Base-by-base conservation (phyloP, 2,329 filamentous ascomycete species). In the Rhynchosporium secalis region DNA sequence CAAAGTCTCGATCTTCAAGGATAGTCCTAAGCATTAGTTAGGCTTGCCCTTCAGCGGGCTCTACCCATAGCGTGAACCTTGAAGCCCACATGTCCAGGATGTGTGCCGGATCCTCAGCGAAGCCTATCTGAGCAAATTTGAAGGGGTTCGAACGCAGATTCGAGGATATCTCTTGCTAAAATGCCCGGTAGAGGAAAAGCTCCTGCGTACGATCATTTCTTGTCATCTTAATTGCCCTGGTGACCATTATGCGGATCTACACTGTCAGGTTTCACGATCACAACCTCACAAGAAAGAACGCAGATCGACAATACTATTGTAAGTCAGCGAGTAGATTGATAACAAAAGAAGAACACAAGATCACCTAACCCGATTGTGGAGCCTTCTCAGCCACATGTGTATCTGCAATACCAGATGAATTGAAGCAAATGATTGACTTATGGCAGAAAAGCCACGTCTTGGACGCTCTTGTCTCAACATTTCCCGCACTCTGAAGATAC, bases 1-100 rank as follows among this genome's bases (percentile, higher is more conserved):
- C 51, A 26, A 54, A 54, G 51, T 28, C 51, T 54, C 51, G 51
- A 54, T 54, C 51, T 20, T 28, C 33, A 36, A n/a, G n/a, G 3
- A 54, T 38, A 40, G 10, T 54, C 33, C 51, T 41, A n/a, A 8
- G 7, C 43, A 8, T 13, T n/a, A n/a, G 7, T 29, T 26, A 52
- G 48, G 33, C 15, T n/a, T 54, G 33, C 33, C n/a, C 51, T 15
- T 9, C 36, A 41, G 40, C 33, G 49, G 49, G 31, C 49, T n/a
- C 49, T 52, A 52, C 31, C 31, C 48, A 31, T 52, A 52, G 48
- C 36, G 31, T 31, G 48, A 52, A 52, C 31, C 31, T 31, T 38
- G 20, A 4, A 8, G 49, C 3, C 31, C 36, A 28, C 51, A 54
- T 54, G 51, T 38, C 20, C 43, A 20, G 26, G 43, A 5, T 26